A percentile compares a stretch with the other conserved stretches of the same genome.
Evolutionary conservation across 2,329 filamentous ascomycete species (phyloP).

Genomic region (Salinomyces thailandicus): DNA sequence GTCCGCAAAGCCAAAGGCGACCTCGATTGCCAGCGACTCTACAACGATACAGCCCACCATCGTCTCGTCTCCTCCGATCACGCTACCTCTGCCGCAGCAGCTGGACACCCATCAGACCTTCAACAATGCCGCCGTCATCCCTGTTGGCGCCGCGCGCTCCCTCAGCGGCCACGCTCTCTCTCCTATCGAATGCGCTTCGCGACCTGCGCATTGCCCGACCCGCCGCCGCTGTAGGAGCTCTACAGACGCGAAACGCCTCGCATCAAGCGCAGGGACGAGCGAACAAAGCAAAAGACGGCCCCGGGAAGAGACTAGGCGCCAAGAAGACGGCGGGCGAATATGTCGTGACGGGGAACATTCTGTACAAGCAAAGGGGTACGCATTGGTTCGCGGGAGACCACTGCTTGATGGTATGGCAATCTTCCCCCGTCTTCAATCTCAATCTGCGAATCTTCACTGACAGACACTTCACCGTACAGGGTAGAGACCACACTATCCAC

Average conservation of each 20-base stretch:
- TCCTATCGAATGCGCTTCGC: constrained; percentile 23
- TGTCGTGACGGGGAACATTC: constrained; percentile 92
- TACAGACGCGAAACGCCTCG: constrained; percentile 43
- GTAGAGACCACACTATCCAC: constrained; percentile 92
- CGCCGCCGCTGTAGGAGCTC: constrained; percentile 5
- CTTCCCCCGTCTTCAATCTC: too few species aligned
- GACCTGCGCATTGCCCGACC: constrained; percentile 17
- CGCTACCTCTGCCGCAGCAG: too few species aligned
- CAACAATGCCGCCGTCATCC: constrained; percentile 2
- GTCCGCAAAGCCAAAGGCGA: constrained; percentile 3
- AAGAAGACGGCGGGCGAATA: constrained; percentile 91
- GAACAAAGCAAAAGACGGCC: constrained; percentile 59
- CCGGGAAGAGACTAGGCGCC: constrained; percentile 81
- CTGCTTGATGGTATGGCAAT: constrained; percentile 56
- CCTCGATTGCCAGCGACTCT: constrained; percentile 5
- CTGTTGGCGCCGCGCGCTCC: constrained; percentile 11
- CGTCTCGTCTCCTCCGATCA: too few species aligned
- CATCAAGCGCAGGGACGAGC: constrained; percentile 56
- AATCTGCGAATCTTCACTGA: too few species aligned
- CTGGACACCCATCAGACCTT: too few species aligned
- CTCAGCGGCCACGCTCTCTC: constrained; percentile 17
- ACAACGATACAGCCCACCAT: too few species aligned
- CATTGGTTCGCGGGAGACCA: constrained; percentile 95
- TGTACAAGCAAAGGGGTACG: constrained; percentile 93
- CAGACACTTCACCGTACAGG: too few species aligned